These are phyloP conservation scores for Salix purpurea DNA, from an alignment of 345 rosid species.

Conservation along the genomic window DNA sequence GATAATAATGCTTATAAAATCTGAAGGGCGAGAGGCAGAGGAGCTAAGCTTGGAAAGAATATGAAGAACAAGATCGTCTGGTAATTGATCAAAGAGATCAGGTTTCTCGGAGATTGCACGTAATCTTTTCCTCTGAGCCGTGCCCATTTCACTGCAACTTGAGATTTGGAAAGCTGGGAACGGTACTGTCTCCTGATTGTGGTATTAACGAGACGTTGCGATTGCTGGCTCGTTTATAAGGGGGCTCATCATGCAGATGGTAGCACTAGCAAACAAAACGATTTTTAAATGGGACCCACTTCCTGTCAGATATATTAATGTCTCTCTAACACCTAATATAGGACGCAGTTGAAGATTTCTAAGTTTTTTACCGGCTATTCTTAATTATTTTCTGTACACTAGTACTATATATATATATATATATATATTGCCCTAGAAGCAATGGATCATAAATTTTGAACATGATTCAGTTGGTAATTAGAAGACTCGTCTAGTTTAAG, in stretches of 20 bases:
- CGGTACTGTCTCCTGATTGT: neutral
- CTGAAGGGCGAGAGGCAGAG: slow-evolving; percentile 54
- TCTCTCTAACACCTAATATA: neutral
- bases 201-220: neutral
- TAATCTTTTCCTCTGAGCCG: slow-evolving; percentile 29
- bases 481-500: too few relatives aligned
- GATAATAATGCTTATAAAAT: slow-evolving; percentile 38
- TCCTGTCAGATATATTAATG: neutral
- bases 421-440: neutral
- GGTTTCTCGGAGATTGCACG: neutral
- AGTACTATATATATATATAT: neutral
- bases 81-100: slow-evolving; percentile 46
- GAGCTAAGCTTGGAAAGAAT: slow-evolving; percentile 51
- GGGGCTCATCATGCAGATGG: neutral
- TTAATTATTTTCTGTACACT: neutral
- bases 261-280: neutral
- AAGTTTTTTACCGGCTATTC: neutral
- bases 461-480: neutral
- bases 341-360: neutral
- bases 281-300: neutral
- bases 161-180: neutral
- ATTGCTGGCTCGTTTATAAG: neutral
- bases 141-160: neutral
- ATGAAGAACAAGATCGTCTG: slow-evolving; percentile 50
- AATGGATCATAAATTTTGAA: neutral